phyloP scores from a whole-genome alignment of 371 early-diverging fungal species.

The Batkoa obscura region DNA sequence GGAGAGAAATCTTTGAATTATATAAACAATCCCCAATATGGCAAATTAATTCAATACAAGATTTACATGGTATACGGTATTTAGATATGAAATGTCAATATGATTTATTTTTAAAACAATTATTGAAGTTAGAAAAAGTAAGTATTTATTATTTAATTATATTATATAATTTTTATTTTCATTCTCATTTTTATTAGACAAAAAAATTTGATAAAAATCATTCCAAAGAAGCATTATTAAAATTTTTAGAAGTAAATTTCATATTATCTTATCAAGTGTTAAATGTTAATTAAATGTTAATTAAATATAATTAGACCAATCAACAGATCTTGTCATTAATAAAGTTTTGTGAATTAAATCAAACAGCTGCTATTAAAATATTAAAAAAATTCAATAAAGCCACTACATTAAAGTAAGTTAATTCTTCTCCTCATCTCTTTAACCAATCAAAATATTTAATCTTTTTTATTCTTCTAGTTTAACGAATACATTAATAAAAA shows the following conservation, averaged over 20 bases:
- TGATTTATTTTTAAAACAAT: neutral
- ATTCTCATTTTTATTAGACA: neutral
- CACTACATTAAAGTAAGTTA: constrained; percentile 37
- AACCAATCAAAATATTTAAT: no score
- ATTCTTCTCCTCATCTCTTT: no score
- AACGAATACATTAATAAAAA: neutral
- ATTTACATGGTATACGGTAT: neutral
- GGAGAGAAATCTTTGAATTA: constrained; percentile 1
- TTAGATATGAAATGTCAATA: neutral
- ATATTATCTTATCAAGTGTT: no score
- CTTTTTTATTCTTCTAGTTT: neutral
- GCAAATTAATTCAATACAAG: neutral
- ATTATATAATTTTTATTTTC: neutral
- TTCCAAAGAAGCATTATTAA: neutral
- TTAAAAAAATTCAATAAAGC: constrained; percentile 73
- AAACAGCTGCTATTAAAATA: constrained; percentile 57
- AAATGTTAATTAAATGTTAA: neutral
- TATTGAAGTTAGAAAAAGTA: neutral
- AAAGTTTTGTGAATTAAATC: constrained; percentile 50
- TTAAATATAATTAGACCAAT: constrained; percentile 25
- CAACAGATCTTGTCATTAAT: constrained; percentile 41
- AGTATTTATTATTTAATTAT: neutral
- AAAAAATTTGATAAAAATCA: neutral
- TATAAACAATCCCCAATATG: neutral
- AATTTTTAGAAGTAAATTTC: constrained; percentile 6